Evolutionary conservation across 192 early-diverging fungal species (phyloP), one percentile per base, ranked within the genome.

Genomic region (Thamnidium elegans): DNA sequence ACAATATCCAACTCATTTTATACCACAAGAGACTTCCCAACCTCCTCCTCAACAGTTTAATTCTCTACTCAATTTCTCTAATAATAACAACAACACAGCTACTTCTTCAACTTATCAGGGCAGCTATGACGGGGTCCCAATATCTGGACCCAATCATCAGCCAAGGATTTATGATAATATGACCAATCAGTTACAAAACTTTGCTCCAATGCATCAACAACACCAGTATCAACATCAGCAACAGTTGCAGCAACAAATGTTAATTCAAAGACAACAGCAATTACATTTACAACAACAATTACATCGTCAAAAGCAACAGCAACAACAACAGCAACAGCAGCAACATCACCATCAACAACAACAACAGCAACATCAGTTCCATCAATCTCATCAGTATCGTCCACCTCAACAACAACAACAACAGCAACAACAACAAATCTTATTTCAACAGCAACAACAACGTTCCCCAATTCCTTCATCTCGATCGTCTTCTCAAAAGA

Each of bases 111-210:
- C 36, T 39, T 39, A 39, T 39, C 36, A 59, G 58, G 58, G 58
- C 58, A 59, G 36, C 43, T 59, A 44, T 59, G 58, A 59, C 58
- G 58, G 58, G 58, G 58, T 59, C 58, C 58, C 32, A 59, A 59
- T 59, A 6, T 59, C 58, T 30, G 58, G 58, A 45, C 43, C 58
- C 58, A 59, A 59, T 59, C 58, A 59, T 4, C 55, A 58, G 34
- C 34, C 55, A 15, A 39, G 58, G 20, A 59, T 59, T 10, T 59
- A 59, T 26, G 58, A 59, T 59, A 43, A 31, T 14, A 45, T 59
- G 39, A 30, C 58, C 20, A 59, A 45, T 45, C 42, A 42, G 14
- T 19, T 44, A 58, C 55, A 58, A 17, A 58, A 43, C 20, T 59
- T 39, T 45, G 10, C 58, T 19, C 21, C 58, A 19, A 59, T 59